Conservation (phyloP, 2,329 filamentous ascomycete genomes). For the Fusarium sp. region DNA sequence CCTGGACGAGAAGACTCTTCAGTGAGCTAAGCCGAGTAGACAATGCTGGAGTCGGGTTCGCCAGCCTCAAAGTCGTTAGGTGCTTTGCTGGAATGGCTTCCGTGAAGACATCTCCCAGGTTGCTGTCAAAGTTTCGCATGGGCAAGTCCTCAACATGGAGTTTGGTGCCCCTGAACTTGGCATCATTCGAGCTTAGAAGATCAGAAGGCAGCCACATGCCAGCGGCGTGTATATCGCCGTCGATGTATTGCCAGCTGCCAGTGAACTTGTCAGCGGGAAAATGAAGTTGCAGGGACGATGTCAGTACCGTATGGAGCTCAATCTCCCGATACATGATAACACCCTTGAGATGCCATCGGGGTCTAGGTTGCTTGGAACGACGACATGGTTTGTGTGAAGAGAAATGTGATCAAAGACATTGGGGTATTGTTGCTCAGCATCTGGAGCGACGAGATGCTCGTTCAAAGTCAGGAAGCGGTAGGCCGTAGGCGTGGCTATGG, state of each 20-base stretch:
- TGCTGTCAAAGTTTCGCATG: slow-evolving; percentile 50
- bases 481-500: slow-evolving; percentile 56
- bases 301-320: slow-evolving; percentile 56
- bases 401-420: slow-evolving; percentile 51
- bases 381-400: slow-evolving; percentile 55
- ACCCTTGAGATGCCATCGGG: slow-evolving; percentile 51
- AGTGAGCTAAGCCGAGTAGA: slow-evolving; percentile 55
- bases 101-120: slow-evolving; percentile 52
- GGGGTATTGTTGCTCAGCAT: slow-evolving; percentile 50
- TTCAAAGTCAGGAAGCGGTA: slow-evolving; percentile 56
- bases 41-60: slow-evolving; percentile 54
- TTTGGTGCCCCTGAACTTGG: slow-evolving; percentile 45
- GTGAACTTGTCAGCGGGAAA: slow-evolving; percentile 20
- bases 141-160: slow-evolving; percentile 57
- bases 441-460: slow-evolving; percentile 50
- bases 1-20: slow-evolving; percentile 56
- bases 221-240: slow-evolving; percentile 39
- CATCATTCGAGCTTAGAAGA: slow-evolving; percentile 49
- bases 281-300: neutral
- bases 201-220: slow-evolving; percentile 54
- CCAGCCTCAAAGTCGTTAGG: slow-evolving; percentile 56
- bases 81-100: slow-evolving; percentile 53
- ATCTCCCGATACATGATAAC: slow-evolving; percentile 50
- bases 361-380: slow-evolving; percentile 55
- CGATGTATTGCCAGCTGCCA: slow-evolving; percentile 55